These are phyloP conservation scores for peach (Prunus persica) DNA, from an alignment of 306 rosid genomes.

Conservation along the genomic window DNA sequence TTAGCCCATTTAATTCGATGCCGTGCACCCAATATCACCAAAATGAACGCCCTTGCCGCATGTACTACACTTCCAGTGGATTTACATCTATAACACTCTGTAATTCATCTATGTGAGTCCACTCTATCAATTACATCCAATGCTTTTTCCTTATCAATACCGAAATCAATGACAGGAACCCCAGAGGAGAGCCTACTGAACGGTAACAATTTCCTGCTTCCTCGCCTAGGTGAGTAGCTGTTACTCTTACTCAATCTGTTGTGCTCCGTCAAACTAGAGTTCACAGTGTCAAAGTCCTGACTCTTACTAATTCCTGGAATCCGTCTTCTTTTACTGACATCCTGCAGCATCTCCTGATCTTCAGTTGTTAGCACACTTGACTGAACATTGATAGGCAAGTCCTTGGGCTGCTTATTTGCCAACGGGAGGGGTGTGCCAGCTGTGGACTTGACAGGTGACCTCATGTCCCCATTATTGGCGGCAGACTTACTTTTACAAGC, in stretches of 20 bases:
- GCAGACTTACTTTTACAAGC: slow-evolving; percentile 41
- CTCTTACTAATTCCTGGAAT: slow-evolving; percentile 58
- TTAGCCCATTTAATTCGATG: background rate
- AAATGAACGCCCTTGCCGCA: background rate
- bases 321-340: slow-evolving; percentile 36
- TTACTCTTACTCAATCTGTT: slow-evolving; percentile 49
- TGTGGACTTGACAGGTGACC: slow-evolving; percentile 31
- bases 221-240: slow-evolving; percentile 50
- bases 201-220: slow-evolving; percentile 39
- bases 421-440: slow-evolving; percentile 19
- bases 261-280: slow-evolving; percentile 26
- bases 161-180: slow-evolving; percentile 52
- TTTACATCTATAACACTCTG: background rate
- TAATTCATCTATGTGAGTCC: slow-evolving; percentile 41
- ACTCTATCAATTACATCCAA: slow-evolving; percentile 67
- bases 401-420: slow-evolving; percentile 27
- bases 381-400: background rate
- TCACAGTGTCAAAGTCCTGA: slow-evolving; percentile 48
- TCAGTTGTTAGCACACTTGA: slow-evolving; percentile 38
- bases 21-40: background rate
- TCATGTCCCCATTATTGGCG: slow-evolving; percentile 24
- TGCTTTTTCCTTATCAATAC: slow-evolving; percentile 53
- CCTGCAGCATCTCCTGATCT: slow-evolving; percentile 56
- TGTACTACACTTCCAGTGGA: background rate
- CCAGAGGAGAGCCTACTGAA: slow-evolving; percentile 45